These are phyloP conservation scores for Madurella fahalii DNA, from an alignment of 2,329 filamentous ascomycete genomes.

Conservation along the genomic window DNA sequence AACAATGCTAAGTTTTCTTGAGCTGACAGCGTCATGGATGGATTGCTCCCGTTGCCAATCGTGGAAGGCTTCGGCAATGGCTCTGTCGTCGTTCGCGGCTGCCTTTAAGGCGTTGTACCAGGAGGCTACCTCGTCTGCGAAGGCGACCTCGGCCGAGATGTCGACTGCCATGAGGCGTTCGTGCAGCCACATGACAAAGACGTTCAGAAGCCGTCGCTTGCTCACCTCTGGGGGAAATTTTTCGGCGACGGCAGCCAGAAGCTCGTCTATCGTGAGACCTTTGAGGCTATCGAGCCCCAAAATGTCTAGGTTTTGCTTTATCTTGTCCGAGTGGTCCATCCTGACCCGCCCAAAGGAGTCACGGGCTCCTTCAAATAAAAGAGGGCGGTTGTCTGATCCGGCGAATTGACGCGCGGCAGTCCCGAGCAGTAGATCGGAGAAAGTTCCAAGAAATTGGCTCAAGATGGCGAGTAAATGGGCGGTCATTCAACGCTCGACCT, in stretches of 20 bases:
- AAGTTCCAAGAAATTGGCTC: neutral
- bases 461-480: neutral
- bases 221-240: constrained; percentile 7
- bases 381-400: neutral
- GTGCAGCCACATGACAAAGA: constrained; percentile 21
- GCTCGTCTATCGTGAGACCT: constrained; percentile 8
- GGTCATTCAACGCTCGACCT: neutral
- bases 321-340: constrained; percentile 15
- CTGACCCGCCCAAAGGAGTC: neutral
- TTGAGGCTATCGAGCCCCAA: constrained; percentile 11
- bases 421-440: no score
- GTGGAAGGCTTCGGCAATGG: constrained; percentile 18
- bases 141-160: constrained; percentile 7
- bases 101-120: constrained; percentile 20
- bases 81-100: constrained; percentile 12
- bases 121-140: constrained; percentile 12
- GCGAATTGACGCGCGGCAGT: no score
- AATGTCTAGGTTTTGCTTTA: constrained; percentile 11
- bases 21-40: constrained; percentile 4
- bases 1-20: constrained; percentile 11
- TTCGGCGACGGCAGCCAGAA: neutral
- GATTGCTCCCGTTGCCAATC: constrained; percentile 12
- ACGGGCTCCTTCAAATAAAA: constrained; percentile 8
- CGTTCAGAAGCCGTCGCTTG: constrained; percentile 7
- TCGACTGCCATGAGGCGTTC: constrained; percentile 12